A percentile compares a stretch with the other conserved stretches of the same genome.
phyloP scores from a whole-genome alignment of 2,329 filamentous ascomycete genomes.

The Fusarium denticulatum region DNA sequence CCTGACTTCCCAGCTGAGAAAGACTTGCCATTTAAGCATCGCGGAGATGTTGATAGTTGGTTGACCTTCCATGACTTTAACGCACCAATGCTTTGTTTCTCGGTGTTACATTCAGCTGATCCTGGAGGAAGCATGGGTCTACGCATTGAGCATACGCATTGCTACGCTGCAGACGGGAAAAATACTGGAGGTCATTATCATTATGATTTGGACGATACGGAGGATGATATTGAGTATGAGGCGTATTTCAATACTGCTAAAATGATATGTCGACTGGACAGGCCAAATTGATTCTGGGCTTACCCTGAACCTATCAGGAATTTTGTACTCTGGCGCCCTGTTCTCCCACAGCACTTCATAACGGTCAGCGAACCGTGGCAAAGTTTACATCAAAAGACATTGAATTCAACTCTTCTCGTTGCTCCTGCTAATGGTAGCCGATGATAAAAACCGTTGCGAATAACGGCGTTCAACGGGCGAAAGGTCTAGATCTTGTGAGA shows the following conservation, averaged over 20 bases:
- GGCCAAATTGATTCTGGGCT: neutral
- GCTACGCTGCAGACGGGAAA: slow-evolving; percentile 46
- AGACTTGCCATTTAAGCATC: neutral
- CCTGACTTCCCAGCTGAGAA: neutral
- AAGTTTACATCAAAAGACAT: accelerated
- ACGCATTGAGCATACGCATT: slow-evolving; percentile 60
- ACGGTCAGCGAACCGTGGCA: accelerated
- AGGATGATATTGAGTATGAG: slow-evolving; percentile 55
- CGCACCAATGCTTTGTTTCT: neutral
- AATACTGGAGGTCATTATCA: slow-evolving; percentile 52
- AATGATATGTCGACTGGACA: neutral
- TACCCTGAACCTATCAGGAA: neutral
- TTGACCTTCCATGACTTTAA: neutral
- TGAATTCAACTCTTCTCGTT: accelerated
- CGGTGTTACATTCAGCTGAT: accelerated
- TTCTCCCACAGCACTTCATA: too few species aligned
- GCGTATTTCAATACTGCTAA: slow-evolving; percentile 47
- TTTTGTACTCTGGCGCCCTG: accelerated
- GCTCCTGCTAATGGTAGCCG: too few species aligned
- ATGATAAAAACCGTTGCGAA: too few species aligned
- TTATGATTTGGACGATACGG: slow-evolving; percentile 46
- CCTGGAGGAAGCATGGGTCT: accelerated
- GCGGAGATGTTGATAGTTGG: neutral
- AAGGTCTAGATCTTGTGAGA: accelerated
- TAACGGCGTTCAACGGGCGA: accelerated